Percentiles rank a stretch among this genome's conserved stretches.
Evolutionary conservation across 2,329 filamentous ascomycete genomes (phyloP).

Genomic region (Fusarium avenaceum): DNA sequence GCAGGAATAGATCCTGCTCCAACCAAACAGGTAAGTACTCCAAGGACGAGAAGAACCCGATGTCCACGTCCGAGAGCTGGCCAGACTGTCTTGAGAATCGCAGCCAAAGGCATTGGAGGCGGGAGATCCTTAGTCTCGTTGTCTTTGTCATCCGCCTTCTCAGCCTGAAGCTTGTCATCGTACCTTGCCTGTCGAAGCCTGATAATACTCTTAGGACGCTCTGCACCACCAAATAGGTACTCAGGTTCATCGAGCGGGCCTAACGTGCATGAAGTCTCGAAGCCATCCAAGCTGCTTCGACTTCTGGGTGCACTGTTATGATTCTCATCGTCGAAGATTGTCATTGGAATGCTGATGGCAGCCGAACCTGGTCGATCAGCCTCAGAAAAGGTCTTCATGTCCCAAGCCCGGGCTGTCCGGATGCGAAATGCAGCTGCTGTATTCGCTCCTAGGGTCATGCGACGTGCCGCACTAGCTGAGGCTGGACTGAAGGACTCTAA

Average conservation of each 20-base stretch:
- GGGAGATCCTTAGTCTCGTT: slow-evolving; percentile 9
- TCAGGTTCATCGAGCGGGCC: slow-evolving; percentile 24
- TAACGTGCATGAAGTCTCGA: slow-evolving; percentile 15
- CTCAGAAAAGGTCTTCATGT: slow-evolving; percentile 21
- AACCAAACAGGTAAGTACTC: slow-evolving; percentile 71
- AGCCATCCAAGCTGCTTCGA: slow-evolving; percentile 17
- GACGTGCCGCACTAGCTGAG: slow-evolving; percentile 27
- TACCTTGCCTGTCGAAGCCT: slow-evolving; percentile 21
- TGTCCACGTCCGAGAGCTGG: slow-evolving; percentile 68
- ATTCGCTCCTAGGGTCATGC: slow-evolving; percentile 41
- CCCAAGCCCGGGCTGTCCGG: slow-evolving; percentile 42
- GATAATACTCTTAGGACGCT: slow-evolving; percentile 51
- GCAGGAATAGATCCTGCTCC: slow-evolving; percentile 77
- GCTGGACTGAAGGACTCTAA: slow-evolving; percentile 32
- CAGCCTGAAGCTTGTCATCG: not conserved
- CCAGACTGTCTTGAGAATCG: slow-evolving; percentile 72
- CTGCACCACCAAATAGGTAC: slow-evolving; percentile 43
- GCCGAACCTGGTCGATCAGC: slow-evolving; percentile 10
- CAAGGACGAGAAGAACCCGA: slow-evolving; percentile 69
- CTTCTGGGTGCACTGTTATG: slow-evolving; percentile 18
- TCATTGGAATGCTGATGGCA: not conserved
- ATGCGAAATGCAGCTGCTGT: slow-evolving; percentile 40
- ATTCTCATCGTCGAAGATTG: slow-evolving; percentile 32
- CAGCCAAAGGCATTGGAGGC: slow-evolving; percentile 37
- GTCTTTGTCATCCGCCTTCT: not conserved